Evolutionary conservation across 2,329 filamentous ascomycete species (phyloP), one percentile per base, ranked within the genome.

Genomic region (Cadophora gregata): DNA sequence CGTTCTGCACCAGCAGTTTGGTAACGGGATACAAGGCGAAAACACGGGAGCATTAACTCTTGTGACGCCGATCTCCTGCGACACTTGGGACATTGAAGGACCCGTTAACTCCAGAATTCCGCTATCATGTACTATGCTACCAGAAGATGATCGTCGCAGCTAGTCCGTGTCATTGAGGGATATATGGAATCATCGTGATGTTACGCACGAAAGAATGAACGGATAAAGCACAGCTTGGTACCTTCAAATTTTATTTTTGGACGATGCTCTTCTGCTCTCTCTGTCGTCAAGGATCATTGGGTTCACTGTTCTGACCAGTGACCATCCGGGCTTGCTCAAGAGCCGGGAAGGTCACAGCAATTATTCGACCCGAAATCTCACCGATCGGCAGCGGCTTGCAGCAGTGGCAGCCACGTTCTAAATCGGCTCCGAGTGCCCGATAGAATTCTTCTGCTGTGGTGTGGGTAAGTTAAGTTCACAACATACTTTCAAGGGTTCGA

Each of bases 341-440:
- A 45, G 33, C 47, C 10, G 19, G 8, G n/a, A 19, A 29, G 6
- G 27, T 31, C 21, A 31, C 36, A 53, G 7, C 33, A 25, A 24
- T 19, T 27, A 42, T 42, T 21, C 14, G 24, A 53, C 27, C 29
- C 42, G 21, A 50, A 21, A 31, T 38, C 31, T 45, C 9, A 38
- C 51, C 14, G 55, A 59, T 64, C 53, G 42, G 29, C 45, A 62
- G 59, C 48, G 45, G 47, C 59, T 62, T 62, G 27, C 47, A 50
- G 29, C 25, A 50, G 38, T 61, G 38, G 47, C 25, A 61, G 45
- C 25, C 21, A 24, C 24, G 45, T 62, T 27, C 16, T 31, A 21
- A n/a, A 25, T 14, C 47, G n/a, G 29, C 45, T 38, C 29, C 27
- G 29, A 45, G 29, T 51, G 10, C 27, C 29, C 59, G 59, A 62